phyloP scores from a whole-genome alignment of 2,329 filamentous ascomycete species.

The Pezicula neosporulosa region DNA sequence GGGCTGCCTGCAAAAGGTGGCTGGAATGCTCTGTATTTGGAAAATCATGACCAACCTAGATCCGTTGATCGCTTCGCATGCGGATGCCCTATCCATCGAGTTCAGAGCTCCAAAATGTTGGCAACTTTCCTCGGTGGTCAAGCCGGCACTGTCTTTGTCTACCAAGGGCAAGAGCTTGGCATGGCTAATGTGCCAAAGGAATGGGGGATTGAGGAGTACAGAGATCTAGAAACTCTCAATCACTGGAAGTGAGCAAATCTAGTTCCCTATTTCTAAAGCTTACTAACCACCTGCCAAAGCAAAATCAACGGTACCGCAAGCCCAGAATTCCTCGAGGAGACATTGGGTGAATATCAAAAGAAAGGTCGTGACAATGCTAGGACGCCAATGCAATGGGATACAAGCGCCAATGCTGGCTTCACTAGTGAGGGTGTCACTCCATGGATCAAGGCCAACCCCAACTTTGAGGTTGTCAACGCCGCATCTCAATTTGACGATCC shows the following conservation, averaged over 20 bases:
- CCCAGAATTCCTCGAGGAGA: conserved; percentile 34
- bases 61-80: conserved; percentile 43
- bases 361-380: conserved; percentile 67
- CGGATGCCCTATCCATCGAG: conserved; percentile 37
- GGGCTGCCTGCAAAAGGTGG: conserved; percentile 45
- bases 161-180: conserved; percentile 58
- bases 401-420: conserved; percentile 60
- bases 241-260: conserved; percentile 35
- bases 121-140: conserved; percentile 46
- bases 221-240: conserved; percentile 60
- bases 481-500: conserved; percentile 44
- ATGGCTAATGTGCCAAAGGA: conserved; percentile 52
- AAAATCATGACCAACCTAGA: conserved; percentile 55
- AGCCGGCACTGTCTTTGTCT: conserved; percentile 54
- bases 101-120: conserved; percentile 48
- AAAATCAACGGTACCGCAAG: conserved; percentile 30
- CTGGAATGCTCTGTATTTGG: conserved; percentile 55
- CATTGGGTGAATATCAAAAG: conserved; percentile 46
- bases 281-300: conserved; percentile 18
- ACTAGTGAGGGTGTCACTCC: conserved; percentile 47
- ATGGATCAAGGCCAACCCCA: conserved; percentile 70
- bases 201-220: conserved; percentile 64
- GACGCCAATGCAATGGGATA: conserved; percentile 70
- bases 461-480: conserved; percentile 60
- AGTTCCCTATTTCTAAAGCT: conserved; percentile 16